Conservation (phyloP, 2,329 filamentous ascomycete species). For the Didymella sp. region DNA sequence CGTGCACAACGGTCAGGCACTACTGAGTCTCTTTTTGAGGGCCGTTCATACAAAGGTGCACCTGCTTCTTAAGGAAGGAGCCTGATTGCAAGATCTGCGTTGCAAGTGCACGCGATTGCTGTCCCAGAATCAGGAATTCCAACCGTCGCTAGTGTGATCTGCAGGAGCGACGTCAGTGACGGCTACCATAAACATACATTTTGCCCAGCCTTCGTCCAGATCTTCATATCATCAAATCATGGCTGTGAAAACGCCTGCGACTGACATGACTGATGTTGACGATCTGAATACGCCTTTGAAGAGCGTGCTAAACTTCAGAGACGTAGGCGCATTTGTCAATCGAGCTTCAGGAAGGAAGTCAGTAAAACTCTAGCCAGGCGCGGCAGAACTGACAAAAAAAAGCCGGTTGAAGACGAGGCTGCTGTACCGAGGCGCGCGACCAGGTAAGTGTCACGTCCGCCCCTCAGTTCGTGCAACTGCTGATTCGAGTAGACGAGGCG, state of each 20-base stretch:
- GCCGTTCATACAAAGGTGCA: not conserved
- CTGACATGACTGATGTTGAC: slow-evolving; percentile 9
- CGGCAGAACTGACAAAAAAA: slow-evolving; percentile 10
- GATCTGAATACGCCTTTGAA: slow-evolving; percentile 31
- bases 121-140: slow-evolving; percentile 9
- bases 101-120: not conserved
- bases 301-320: slow-evolving; percentile 48
- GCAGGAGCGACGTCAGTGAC: slow-evolving; percentile 19
- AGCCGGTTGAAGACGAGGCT: slow-evolving; percentile 38
- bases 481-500: slow-evolving; percentile 67
- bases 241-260: slow-evolving; percentile 3
- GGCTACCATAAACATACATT: slow-evolving; percentile 17
- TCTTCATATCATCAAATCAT: not conserved
- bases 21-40: not conserved
- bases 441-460: slow-evolving; percentile 30
- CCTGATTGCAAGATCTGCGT: not conserved
- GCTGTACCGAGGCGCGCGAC: slow-evolving; percentile 47
- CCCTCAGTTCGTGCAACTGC: not conserved
- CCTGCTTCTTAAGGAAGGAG: not conserved
- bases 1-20: not conserved
- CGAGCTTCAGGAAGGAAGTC: slow-evolving; percentile 28
- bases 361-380: not conserved
- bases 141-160: slow-evolving; percentile 14
- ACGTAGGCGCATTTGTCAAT: slow-evolving; percentile 45
- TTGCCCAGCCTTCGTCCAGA: slow-evolving; percentile 7